Evolutionary conservation across 1,284 basidiomycete species (phyloP).

Genomic region (Tilletiopsis washingtonensis): DNA sequence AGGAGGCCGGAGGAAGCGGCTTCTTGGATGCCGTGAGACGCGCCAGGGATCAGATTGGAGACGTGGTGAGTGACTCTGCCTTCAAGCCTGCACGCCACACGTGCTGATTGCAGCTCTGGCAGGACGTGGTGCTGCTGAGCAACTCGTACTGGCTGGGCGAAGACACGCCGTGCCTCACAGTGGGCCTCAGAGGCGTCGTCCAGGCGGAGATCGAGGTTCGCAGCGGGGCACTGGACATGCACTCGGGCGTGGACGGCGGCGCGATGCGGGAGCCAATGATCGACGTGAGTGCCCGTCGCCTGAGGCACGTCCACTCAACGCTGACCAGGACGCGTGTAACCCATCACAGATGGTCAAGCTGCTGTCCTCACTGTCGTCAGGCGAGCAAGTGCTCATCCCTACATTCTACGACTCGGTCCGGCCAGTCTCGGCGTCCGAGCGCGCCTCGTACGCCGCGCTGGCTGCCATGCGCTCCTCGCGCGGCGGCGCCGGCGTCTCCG

Average conservation of each 20-base stretch:
- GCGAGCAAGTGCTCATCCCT: slow-evolving; percentile 60
- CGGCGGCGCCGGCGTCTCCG: slow-evolving; percentile 6
- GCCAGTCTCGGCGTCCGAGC: slow-evolving; percentile 25
- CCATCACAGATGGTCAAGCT: slow-evolving; percentile 62
- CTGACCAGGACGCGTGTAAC: no score
- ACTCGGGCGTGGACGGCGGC: slow-evolving; percentile 89
- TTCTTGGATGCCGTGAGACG: slow-evolving; percentile 67
- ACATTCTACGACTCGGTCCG: slow-evolving; percentile 63
- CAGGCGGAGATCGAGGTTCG: slow-evolving; percentile 66
- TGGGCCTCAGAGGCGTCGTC: slow-evolving; percentile 86
- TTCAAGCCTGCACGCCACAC: background rate
- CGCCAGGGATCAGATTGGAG: slow-evolving; percentile 54
- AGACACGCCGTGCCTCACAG: slow-evolving; percentile 87
- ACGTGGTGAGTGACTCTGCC: slow-evolving; percentile 15
- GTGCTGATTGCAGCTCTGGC: background rate
- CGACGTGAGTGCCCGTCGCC: slow-evolving; percentile 60
- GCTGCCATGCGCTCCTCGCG: slow-evolving; percentile 12
- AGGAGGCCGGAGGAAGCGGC: slow-evolving; percentile 81
- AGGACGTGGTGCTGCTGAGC: slow-evolving; percentile 42
- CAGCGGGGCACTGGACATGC: slow-evolving; percentile 60
- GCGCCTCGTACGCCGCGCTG: slow-evolving; percentile 43
- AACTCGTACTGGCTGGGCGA: slow-evolving; percentile 98
- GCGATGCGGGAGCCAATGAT: slow-evolving; percentile 79
- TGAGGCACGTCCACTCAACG: background rate
- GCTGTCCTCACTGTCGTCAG: slow-evolving; percentile 61